Evolutionary conservation across 352 stramenopile genomes (phyloP).

Genomic region (Phytophthora ramorum): DNA sequence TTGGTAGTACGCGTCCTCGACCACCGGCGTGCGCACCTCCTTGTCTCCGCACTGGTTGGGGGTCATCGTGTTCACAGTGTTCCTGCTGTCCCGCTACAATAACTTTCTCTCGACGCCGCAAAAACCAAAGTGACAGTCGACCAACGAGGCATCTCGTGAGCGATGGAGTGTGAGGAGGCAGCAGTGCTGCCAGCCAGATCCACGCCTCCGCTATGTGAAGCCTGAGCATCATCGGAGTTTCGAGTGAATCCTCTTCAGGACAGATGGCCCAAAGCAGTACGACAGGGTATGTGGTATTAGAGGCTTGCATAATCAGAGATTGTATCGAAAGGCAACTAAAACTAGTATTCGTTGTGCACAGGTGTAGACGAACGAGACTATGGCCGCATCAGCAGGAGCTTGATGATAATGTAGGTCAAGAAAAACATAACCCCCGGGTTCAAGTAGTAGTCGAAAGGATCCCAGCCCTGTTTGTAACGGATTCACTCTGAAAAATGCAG

Average conservation of each 20-base stretch:
- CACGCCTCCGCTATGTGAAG: conserved; percentile 14
- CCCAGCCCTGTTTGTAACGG: conserved; percentile 13
- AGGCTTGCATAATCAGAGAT: neutral
- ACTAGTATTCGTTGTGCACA: conserved; percentile 11
- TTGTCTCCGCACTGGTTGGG: conserved; percentile 34
- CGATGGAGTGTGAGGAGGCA: neutral
- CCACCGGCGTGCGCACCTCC: conserved; percentile 23
- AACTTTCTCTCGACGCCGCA: conserved; percentile 5
- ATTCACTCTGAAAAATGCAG: conserved; percentile 2
- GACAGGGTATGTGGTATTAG: neutral
- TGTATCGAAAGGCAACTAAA: neutral
- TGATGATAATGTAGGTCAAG: neutral
- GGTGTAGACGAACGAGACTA: neutral
- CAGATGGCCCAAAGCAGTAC: no score
- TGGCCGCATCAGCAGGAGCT: no score
- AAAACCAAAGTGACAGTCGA: conserved; percentile 21
- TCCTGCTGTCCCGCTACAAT: neutral
- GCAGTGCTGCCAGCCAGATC: conserved; percentile 20
- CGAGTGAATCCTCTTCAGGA: neutral
- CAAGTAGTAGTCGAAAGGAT: conserved; percentile 1
- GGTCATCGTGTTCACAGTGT: conserved; percentile 9
- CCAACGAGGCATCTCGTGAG: neutral
- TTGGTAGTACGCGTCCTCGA: conserved; percentile 32
- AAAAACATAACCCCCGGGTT: conserved; percentile 6
- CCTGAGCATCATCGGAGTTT: conserved; percentile 1